Base-by-base conservation (phyloP, 2,329 filamentous ascomycete species). In the Colletotrichum orbiculare region DNA sequence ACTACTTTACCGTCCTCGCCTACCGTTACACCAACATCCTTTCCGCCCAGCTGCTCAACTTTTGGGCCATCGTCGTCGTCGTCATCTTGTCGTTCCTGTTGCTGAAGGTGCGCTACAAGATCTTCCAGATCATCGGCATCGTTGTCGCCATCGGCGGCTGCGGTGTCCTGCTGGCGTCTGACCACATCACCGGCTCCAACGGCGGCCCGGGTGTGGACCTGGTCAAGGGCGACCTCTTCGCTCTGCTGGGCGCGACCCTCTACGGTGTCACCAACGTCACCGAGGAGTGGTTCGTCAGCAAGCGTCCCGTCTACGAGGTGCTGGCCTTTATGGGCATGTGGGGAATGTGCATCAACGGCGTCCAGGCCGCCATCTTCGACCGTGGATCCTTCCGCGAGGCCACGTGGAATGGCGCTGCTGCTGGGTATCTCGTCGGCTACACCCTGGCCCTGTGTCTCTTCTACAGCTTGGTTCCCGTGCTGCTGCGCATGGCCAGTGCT, bases 31-130 rank as follows among this genome's bases (percentile, higher is more conserved):
- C 95, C 59, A 97, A 94, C 73, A 91, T 97, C 71, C 85, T 98
- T 53, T 96, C 91, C 17, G 94, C 94, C 13, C 94, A 98, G 83
- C 86, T 99, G 56, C 93, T 99, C 81, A 97, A 97, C 84, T 98
- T 98, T 82, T 98, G 95, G 95, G 92, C 94, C 71, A 98, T 99
- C 70, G 92, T 97, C 54, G 89, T 95, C 68, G 96, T 99, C 25
- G 93, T 98, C 17, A 75, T 91, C 67, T 81, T 97, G 69, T 97
- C 93, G 35, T 94, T 97, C 79, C 70, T 89, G 68, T 83, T 97
- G 71, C 87, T 99, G 63, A 86, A 85, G 70, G 96, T 99, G 48
- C 92, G 96, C 72, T 99, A 99, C 85, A 93, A 94, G 80, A 82
- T 87, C 75, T 88, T 92, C 64, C 96, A 98, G 82, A 88, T 97